These are phyloP conservation scores for Penicillium sp. DNA, from an alignment of 2,329 filamentous ascomycete species.

Conservation along the genomic window DNA sequence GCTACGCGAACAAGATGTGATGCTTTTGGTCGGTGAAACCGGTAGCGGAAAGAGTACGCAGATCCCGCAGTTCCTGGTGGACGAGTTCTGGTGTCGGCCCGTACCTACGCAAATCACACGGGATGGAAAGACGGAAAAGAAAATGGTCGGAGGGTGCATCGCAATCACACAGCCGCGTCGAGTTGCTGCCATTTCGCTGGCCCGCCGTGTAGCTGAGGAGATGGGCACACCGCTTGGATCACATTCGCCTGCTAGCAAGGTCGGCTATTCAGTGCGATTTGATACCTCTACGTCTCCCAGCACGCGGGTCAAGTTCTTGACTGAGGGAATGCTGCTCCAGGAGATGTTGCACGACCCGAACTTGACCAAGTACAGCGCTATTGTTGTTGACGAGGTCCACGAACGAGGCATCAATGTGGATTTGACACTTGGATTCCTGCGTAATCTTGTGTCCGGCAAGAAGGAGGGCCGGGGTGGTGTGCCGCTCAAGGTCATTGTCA, in stretches of 20 bases:
- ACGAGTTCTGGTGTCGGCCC: slow-evolving; percentile 74
- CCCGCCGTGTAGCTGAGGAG: slow-evolving; percentile 82
- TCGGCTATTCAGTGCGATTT: slow-evolving; percentile 94
- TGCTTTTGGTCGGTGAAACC: slow-evolving; percentile 88
- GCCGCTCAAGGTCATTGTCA: slow-evolving; percentile 84
- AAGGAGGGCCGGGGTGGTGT: slow-evolving; percentile 67
- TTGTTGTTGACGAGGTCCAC: slow-evolving; percentile 95
- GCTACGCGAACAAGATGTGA: slow-evolving; percentile 66
- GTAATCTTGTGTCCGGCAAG: slow-evolving; percentile 64
- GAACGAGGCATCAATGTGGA: slow-evolving; percentile 95
- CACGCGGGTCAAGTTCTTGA: slow-evolving; percentile 89
- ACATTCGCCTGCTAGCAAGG: slow-evolving; percentile 60
- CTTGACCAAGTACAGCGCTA: slow-evolving; percentile 79
- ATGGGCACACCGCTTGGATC: slow-evolving; percentile 65
- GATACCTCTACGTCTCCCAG: slow-evolving; percentile 80
- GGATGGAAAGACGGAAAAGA: slow-evolving; percentile 31
- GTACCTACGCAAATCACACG: slow-evolving; percentile 53
- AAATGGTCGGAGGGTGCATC: slow-evolving; percentile 72
- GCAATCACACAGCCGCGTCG: slow-evolving; percentile 92
- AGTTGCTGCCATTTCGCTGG: slow-evolving; percentile 89
- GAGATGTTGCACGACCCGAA: slow-evolving; percentile 85
- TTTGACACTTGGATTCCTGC: slow-evolving; percentile 82
- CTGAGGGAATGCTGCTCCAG: slow-evolving; percentile 93
- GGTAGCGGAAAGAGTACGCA: slow-evolving; percentile 97
- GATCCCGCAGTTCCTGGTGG: slow-evolving; percentile 82